Conservation (phyloP, 192 early-diverging fungal species). For the Coemansia erecta region DNA sequence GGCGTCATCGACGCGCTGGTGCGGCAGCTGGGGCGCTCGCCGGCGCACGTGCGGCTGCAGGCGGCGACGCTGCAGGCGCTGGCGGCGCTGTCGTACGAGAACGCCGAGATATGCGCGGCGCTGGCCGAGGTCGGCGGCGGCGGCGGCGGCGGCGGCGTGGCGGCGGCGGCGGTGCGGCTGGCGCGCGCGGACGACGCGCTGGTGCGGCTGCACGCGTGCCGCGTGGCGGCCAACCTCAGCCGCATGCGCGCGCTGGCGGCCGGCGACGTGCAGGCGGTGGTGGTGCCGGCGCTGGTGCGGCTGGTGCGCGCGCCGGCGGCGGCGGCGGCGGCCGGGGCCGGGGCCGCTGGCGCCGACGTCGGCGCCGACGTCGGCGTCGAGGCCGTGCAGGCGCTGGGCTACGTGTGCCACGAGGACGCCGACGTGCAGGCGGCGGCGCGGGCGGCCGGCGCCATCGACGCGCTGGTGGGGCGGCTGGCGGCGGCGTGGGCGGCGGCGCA, state of each 20-base stretch:
- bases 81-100: conserved; percentile 47
- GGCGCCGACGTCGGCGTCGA: conserved; percentile 1
- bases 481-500: conserved; percentile 25
- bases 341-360: conserved; percentile 22
- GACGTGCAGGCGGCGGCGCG: conserved; percentile 45
- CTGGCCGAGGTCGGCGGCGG: conserved; percentile 13
- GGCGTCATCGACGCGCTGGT: conserved; percentile 37
- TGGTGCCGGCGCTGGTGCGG: conserved; percentile 38
- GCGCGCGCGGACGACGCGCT: conserved; percentile 29
- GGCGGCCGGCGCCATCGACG: conserved; percentile 34
- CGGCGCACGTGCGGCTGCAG: conserved; percentile 35
- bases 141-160: conserved; percentile 11
- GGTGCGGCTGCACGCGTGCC: conserved; percentile 34
- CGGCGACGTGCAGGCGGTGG: conserved; percentile 25
- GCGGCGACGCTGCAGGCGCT: conserved; percentile 34
- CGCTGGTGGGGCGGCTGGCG: conserved; percentile 22
- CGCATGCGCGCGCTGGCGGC: conserved; percentile 30
- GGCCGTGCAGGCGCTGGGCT: conserved; percentile 33
- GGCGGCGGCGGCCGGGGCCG: conserved; percentile 31
- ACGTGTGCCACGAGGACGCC: conserved; percentile 51
- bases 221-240: conserved; percentile 42
- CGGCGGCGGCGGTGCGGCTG: conserved; percentile 23
- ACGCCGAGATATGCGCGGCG: conserved; percentile 39
- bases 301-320: conserved; percentile 17
- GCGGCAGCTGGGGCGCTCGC: conserved; percentile 20